phyloP scores from a whole-genome alignment of 441 rosid genomes.

The Adansonia rubrostipa region DNA sequence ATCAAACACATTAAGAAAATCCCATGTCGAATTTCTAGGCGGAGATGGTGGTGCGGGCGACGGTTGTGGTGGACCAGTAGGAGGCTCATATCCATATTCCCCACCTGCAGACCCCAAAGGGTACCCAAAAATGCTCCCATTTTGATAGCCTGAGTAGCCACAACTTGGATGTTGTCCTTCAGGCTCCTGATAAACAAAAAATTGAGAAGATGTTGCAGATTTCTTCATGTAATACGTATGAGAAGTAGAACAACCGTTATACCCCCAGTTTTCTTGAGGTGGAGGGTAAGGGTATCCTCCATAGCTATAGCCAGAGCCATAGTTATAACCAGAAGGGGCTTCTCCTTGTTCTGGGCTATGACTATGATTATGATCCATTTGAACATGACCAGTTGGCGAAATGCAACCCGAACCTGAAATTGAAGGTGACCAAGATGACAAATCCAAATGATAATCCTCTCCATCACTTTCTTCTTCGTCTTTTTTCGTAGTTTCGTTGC shows the following conservation, averaged over 20 bases:
- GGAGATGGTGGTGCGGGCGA: conserved; percentile 82
- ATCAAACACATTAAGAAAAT: conserved; percentile 78
- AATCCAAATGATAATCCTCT: conserved; percentile 65
- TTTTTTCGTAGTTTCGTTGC: not conserved
- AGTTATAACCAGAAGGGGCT: conserved; percentile 31
- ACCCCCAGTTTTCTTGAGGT: conserved; percentile 47
- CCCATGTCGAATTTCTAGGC: conserved; percentile 80
- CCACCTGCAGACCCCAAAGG: conserved; percentile 36
- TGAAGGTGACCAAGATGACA: conserved; percentile 65
- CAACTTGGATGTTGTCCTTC: conserved; percentile 34
- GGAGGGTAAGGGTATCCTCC: conserved; percentile 36
- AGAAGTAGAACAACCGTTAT: conserved; percentile 30
- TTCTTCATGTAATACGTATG: conserved; percentile 74
- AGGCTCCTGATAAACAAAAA: conserved; percentile 73
- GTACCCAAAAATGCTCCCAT: conserved; percentile 62
- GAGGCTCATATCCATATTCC: conserved; percentile 35
- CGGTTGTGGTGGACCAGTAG: conserved; percentile 50
- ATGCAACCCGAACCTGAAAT: conserved; percentile 50
- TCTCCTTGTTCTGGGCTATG: conserved; percentile 31
- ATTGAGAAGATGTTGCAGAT: conserved; percentile 64
- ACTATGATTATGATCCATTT: not conserved
- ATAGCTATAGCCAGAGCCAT: conserved; percentile 32
- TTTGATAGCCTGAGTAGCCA: conserved; percentile 48
- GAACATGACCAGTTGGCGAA: conserved; percentile 45
- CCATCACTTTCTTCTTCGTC: conserved; percentile 43